Evolutionary conservation across 2,329 filamentous ascomycete genomes (phyloP).

Genomic region (Penicillium capsulatum): DNA sequence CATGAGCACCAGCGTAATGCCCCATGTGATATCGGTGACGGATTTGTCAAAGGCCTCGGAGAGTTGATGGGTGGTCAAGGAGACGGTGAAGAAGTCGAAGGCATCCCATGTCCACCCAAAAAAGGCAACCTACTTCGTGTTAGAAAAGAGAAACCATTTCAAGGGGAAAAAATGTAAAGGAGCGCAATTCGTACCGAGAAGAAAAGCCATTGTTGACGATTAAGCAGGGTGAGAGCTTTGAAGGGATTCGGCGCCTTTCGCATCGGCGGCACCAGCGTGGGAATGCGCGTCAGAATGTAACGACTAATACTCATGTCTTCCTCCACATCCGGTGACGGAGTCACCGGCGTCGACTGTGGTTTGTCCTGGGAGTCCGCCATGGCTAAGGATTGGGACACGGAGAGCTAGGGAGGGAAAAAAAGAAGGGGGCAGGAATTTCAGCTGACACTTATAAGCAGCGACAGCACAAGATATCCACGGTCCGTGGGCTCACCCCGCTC

Average conservation of each 20-base stretch:
- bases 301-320: slow-evolving; percentile 34
- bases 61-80: slow-evolving; percentile 52
- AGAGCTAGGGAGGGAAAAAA: neutral
- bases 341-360: slow-evolving; percentile 1
- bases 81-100: slow-evolving; percentile 62
- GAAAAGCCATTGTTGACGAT: slow-evolving; percentile 57
- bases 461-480: neutral
- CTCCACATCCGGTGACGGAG: slow-evolving; percentile 19
- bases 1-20: slow-evolving; percentile 56
- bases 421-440: neutral
- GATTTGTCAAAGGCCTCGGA: slow-evolving; percentile 52
- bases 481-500: neutral
- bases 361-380: slow-evolving; percentile 14
- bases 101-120: slow-evolving; percentile 54
- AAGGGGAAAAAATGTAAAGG: no score
- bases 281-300: slow-evolving; percentile 53
- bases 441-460: neutral
- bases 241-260: slow-evolving; percentile 53
- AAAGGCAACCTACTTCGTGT: slow-evolving; percentile 32
- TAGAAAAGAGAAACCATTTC: no score
- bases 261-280: slow-evolving; percentile 55
- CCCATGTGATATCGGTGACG: slow-evolving; percentile 59
- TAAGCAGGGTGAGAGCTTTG: slow-evolving; percentile 49
- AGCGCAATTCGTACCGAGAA: slow-evolving; percentile 48
- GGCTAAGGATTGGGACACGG: neutral